Evolutionary conservation across 768 basidiomycete species (phyloP).

Genomic region (Tephrocybe sp.): DNA sequence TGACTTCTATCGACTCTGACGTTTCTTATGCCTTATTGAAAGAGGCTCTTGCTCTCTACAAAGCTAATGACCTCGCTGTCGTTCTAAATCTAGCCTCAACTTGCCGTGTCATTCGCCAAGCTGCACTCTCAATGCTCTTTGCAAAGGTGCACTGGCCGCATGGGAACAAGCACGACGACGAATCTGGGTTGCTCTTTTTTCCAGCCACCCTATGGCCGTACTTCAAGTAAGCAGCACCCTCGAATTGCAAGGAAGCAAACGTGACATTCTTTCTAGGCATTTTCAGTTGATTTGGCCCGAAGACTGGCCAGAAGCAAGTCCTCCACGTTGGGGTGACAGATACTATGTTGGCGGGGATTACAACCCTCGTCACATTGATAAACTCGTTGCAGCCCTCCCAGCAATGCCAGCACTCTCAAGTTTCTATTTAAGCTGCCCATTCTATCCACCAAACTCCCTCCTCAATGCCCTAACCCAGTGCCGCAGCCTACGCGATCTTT

Average conservation of each 20-base stretch:
- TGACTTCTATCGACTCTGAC: slow-evolving; percentile 21
- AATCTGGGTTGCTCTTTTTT: slow-evolving; percentile 34
- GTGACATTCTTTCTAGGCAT: slow-evolving; percentile 19
- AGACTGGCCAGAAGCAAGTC: slow-evolving; percentile 39
- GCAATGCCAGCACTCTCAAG: slow-evolving; percentile 30
- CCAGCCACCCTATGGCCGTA: slow-evolving; percentile 35
- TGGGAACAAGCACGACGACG: slow-evolving; percentile 31
- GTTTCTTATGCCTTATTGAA: slow-evolving; percentile 23
- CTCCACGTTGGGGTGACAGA: slow-evolving; percentile 37
- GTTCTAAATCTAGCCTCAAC: slow-evolving; percentile 24
- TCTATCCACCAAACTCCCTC: slow-evolving; percentile 34
- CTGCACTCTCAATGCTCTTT: slow-evolving; percentile 31
- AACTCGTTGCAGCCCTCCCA: slow-evolving; percentile 34
- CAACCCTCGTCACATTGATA: slow-evolving; percentile 32
- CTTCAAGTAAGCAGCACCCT: slow-evolving; percentile 29
- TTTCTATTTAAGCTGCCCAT: slow-evolving; percentile 36
- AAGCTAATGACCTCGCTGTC: slow-evolving; percentile 12
- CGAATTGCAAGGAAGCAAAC: background rate
- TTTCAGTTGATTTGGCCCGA: slow-evolving; percentile 41
- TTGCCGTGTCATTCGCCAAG: slow-evolving; percentile 23
- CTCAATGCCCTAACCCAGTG: slow-evolving; percentile 34
- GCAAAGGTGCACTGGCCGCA: slow-evolving; percentile 38
- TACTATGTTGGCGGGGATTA: slow-evolving; percentile 32
- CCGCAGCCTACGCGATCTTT: slow-evolving; percentile 30
- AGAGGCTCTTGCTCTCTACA: slow-evolving; percentile 16